Evolutionary conservation across 345 rosid species (phyloP).

Genomic region (Leavenworthia alabamica): DNA sequence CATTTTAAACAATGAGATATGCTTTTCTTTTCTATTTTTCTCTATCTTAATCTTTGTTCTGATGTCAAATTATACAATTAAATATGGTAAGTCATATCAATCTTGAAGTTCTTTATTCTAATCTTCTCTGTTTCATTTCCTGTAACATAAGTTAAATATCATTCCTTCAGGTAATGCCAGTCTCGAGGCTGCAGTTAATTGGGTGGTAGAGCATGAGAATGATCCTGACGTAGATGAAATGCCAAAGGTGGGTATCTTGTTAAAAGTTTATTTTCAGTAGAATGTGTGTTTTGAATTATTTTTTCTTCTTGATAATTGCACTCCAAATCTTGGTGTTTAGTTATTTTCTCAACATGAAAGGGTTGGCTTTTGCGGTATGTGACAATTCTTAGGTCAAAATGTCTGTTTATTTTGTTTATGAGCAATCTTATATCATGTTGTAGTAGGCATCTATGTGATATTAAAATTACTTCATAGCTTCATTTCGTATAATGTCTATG

Average conservation of each 20-base stretch:
- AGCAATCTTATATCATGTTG: neutral
- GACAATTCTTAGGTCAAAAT: neutral
- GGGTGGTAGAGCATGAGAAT: constrained; percentile 97
- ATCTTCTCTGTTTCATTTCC: neutral
- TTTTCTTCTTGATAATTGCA: neutral
- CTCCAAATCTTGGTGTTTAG: neutral
- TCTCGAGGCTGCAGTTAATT: constrained; percentile 87
- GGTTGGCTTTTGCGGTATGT: neutral
- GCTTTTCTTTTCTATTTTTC: neutral
- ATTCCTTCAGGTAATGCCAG: constrained; percentile 60
- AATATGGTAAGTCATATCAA: neutral
- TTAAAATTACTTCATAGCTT: neutral
- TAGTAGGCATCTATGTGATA: constrained; percentile 4
- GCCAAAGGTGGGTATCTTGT: constrained; percentile 57
- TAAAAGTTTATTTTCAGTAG: neutral
- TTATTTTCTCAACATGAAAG: neutral
- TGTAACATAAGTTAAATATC: constrained; percentile 12
- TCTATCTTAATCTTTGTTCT: neutral
- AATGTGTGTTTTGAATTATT: neutral
- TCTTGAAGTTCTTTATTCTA: neutral
- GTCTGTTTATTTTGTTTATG: neutral
- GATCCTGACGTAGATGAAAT: constrained; percentile 84
- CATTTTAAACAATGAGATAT: neutral
- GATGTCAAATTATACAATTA: neutral
- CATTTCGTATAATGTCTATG: neutral